These are phyloP conservation scores for Malus orientalis DNA, from an alignment of 306 rosid species.

Conservation along the genomic window DNA sequence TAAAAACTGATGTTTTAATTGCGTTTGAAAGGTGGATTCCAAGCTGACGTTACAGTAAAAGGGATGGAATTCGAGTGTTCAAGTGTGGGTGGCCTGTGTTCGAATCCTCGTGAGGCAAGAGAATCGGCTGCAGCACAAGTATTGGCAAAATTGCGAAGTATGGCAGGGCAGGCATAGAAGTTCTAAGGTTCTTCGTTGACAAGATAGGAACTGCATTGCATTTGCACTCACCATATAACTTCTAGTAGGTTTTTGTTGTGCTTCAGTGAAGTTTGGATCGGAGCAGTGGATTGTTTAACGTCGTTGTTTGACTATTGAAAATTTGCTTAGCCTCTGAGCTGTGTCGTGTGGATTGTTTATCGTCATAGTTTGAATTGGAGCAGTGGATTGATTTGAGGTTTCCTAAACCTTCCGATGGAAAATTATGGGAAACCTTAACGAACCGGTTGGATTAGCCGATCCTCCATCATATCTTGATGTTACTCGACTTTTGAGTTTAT, in stretches of 20 bases:
- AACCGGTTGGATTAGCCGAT: no score
- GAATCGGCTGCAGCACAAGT: conserved; percentile 52
- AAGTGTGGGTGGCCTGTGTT: conserved; percentile 20
- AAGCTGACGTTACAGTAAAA: conserved; percentile 39
- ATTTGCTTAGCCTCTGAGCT: no score
- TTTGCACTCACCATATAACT: background rate
- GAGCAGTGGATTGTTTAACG: no score
- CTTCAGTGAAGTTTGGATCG: background rate
- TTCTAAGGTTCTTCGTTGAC: background rate
- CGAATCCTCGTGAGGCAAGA: conserved; percentile 27
- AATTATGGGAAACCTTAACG: no score
- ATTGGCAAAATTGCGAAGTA: conserved; percentile 14
- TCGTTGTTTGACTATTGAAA: no score
- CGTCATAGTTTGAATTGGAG: no score
- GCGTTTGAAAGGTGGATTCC: conserved; percentile 48
- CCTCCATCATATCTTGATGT: no score
- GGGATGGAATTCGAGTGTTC: conserved; percentile 56
- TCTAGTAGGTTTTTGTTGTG: background rate
- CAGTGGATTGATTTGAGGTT: no score
- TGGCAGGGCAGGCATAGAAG: conserved; percentile 2
- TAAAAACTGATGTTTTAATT: background rate
- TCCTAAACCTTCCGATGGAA: no score
- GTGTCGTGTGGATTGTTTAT: no score
- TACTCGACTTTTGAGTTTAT: background rate
- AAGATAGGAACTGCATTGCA: background rate